Conservation (phyloP, 495 filamentous ascomycete genomes). For the Podospora conica region DNA sequence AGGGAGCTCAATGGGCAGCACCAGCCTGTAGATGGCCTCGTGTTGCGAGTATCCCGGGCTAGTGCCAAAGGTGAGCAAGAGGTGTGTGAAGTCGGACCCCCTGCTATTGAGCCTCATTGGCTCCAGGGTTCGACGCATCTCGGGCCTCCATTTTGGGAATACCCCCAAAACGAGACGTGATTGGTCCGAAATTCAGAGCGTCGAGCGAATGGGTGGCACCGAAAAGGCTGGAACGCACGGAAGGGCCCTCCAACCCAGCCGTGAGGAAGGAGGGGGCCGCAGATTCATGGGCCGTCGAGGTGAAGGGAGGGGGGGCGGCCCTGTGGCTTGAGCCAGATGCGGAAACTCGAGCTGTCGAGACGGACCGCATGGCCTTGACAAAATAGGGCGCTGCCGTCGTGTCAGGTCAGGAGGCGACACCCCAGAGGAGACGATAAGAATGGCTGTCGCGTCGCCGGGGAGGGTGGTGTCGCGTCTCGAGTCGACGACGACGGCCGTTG, state of each 20-base stretch:
- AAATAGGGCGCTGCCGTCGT: background rate
- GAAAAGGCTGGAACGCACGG: slow-evolving; percentile 3
- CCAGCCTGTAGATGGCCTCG: slow-evolving; percentile 22
- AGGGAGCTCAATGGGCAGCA: slow-evolving; percentile 13
- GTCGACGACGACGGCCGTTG: background rate
- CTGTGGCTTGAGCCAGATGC: slow-evolving; percentile 5
- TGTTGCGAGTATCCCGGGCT: slow-evolving; percentile 21
- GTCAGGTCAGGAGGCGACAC: background rate
- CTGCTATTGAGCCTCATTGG: slow-evolving; percentile 35
- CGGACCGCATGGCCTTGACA: slow-evolving; percentile 4
- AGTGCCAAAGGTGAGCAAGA: slow-evolving; percentile 32
- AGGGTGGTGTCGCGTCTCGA: slow-evolving; percentile 5
- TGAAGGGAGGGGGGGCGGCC: background rate
- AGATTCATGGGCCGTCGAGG: slow-evolving; percentile 9
- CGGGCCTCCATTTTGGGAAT: slow-evolving; percentile 27
- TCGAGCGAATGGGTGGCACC: slow-evolving; percentile 20
- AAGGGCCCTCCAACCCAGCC: slow-evolving; percentile 8
- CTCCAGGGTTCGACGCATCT: slow-evolving; percentile 23
- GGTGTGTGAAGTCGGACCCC: slow-evolving; percentile 31
- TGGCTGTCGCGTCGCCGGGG: slow-evolving; percentile 1
- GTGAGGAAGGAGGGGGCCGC: slow-evolving; percentile 1
- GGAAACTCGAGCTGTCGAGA: slow-evolving; percentile 8
- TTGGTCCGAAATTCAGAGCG: slow-evolving; percentile 21
- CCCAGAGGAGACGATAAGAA: background rate
- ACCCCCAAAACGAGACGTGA: slow-evolving; percentile 16